Evolutionary conservation across 345 rosid species (phyloP).

Genomic region (Eucalyptus leucophloia): DNA sequence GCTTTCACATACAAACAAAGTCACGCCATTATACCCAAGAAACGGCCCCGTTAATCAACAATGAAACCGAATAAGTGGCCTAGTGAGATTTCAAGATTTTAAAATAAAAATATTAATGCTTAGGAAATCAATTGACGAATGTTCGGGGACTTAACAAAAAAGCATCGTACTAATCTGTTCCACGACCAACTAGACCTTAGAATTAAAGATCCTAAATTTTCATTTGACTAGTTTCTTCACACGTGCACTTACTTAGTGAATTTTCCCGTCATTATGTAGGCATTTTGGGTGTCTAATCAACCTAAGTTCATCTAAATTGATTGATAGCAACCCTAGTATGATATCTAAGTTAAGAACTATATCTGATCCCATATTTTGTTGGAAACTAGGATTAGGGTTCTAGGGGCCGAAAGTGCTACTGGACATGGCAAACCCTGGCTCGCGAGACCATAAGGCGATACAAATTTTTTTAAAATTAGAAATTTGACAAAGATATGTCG

Average conservation of each 20-base stretch:
- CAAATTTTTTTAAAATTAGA: too few species aligned
- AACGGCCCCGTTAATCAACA: neutral
- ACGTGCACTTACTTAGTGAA: neutral
- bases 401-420: fast-evolving
- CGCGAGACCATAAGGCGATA: fast-evolving
- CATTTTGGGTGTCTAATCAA: neutral
- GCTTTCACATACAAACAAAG: neutral
- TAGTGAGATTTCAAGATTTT: too few species aligned
- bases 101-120: neutral
- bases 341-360: too few species aligned
- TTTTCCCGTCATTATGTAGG: neutral
- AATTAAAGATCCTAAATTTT: neutral
- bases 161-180: neutral
- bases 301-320: neutral
- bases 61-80: too few species aligned
- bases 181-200: fast-evolving
- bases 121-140: neutral
- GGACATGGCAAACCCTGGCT: fast-evolving
- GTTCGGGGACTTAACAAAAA: neutral
- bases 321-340: fast-evolving
- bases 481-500: neutral
- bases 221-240: neutral
- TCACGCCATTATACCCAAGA: neutral
- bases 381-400: neutral
- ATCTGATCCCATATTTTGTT: neutral